A percentile compares a stretch with the other conserved stretches of the same genome.
phyloP scores from a whole-genome alignment of 805 yeast genomes.

The Clavispora santaluciae region DNA sequence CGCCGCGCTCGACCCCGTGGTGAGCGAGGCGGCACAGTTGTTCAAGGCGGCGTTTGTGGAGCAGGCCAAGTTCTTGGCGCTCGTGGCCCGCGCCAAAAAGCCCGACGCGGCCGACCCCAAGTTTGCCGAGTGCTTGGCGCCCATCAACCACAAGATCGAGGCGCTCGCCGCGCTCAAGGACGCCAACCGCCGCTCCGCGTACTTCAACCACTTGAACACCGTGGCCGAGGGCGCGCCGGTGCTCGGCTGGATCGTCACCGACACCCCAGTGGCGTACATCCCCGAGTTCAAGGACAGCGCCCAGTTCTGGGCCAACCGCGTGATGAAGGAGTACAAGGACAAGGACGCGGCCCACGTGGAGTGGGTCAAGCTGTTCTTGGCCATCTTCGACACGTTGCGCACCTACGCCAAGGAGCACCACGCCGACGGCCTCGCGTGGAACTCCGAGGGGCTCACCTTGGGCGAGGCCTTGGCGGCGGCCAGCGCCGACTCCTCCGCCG shows the following conservation, averaged over 20 bases:
- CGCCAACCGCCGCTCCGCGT: slow-evolving; percentile 60
- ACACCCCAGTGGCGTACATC: slow-evolving; percentile 69
- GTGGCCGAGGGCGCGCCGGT: slow-evolving; percentile 87
- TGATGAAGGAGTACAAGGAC: slow-evolving; percentile 78
- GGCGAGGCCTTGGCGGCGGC: slow-evolving; percentile 39
- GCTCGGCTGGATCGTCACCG: slow-evolving; percentile 82
- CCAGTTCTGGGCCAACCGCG: slow-evolving; percentile 90
- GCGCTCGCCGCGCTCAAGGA: slow-evolving; percentile 66
- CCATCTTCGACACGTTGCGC: slow-evolving; percentile 65
- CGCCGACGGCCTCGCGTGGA: slow-evolving; percentile 83
- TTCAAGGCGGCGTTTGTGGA: slow-evolving; percentile 52
- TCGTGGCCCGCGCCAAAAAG: slow-evolving; percentile 57
- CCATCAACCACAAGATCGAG: slow-evolving; percentile 60
- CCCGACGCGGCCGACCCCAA: slow-evolving; percentile 55
- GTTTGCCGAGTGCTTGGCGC: slow-evolving; percentile 55
- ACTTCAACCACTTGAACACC: slow-evolving; percentile 69
- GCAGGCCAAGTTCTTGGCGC: slow-evolving; percentile 55
- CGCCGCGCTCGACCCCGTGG: slow-evolving; percentile 48
- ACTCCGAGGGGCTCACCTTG: slow-evolving; percentile 52
- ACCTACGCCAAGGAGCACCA: slow-evolving; percentile 72
- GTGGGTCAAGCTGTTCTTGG: slow-evolving; percentile 72
- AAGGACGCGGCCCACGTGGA: slow-evolving; percentile 62
- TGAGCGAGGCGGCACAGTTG: slow-evolving; percentile 50
- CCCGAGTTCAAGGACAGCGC: slow-evolving; percentile 87
- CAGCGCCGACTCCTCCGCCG: slow-evolving; percentile 26